These are phyloP conservation scores for Paulownia fortunei DNA, from an alignment of 257 asterid genomes.

Conservation along the genomic window DNA sequence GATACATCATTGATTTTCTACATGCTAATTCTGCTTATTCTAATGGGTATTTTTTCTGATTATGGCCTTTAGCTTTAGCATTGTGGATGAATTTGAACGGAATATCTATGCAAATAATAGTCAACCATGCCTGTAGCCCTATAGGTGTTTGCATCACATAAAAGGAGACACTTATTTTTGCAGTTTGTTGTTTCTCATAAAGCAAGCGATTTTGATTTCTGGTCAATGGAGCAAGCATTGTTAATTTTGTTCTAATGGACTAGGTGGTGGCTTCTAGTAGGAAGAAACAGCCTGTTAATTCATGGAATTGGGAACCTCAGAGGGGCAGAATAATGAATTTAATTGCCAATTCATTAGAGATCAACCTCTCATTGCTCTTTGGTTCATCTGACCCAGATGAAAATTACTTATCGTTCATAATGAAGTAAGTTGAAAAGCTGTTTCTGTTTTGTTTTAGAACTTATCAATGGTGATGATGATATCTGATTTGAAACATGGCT, in stretches of 20 bases:
- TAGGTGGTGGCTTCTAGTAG: conserved; percentile 72
- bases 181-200: background rate
- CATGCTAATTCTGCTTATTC: background rate
- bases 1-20: background rate
- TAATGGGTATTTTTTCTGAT: background rate
- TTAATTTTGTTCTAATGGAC: conserved; percentile 31
- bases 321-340: conserved; percentile 74
- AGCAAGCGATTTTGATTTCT: background rate
- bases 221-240: background rate
- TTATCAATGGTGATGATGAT: conserved; percentile 16
- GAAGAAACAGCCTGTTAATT: conserved; percentile 64
- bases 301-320: conserved; percentile 93
- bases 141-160: background rate
- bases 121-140: background rate
- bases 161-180: background rate
- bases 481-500: conserved; percentile 34
- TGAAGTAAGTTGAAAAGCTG: conserved; percentile 60
- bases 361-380: conserved; percentile 83
- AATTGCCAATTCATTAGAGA: conserved; percentile 87
- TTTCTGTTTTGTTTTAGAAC: conserved; percentile 16
- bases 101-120: background rate
- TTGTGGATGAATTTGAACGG: background rate
- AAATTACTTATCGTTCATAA: conserved; percentile 84
- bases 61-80: background rate
- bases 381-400: conserved; percentile 92